Base-by-base conservation (phyloP, 1,139 yeast genomes). In the Yamadazyma atmosphaerica region DNA sequence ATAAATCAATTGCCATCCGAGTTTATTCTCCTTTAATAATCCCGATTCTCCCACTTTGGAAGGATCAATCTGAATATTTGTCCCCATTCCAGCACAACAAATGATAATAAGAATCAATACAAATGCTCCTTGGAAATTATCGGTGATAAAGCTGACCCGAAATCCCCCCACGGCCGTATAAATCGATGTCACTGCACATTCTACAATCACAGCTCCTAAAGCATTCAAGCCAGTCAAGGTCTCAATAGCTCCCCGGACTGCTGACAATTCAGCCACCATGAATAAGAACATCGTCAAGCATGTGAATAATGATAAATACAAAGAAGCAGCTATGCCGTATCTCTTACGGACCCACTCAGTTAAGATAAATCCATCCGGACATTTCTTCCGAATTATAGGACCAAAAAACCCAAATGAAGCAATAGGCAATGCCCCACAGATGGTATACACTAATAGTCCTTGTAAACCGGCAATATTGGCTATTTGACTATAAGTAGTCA, bases 291-390 rank as follows among this genome's bases (percentile, higher is more conserved):
- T 77, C 7, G 96, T 90, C 47, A 90, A 72, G 42, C 90, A 76
- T 3, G 96, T 88, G 61, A 89, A 87, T 36, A 81, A 81, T 4
- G 95, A 83, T 39, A 90, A 65, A 52, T 86, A 87, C 47, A 87
- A 68, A 1, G 86, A 85, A 5, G 95, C 73, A 15, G 83, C 63
- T 4, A 72, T 56, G 1, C 97, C 98, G 55, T 73, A 90, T 46
- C 97, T 71, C 32, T 78, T 80, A 54, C 87, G 76, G 11, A 87
- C 94, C 98, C 98, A 90, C 58, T 89, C 96, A n/a, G 96, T 87
- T 47, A 90, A 68, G 30, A 90, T 88, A 57, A 90, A 90, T 4
- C 97, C 98, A 8, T 86, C 81, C 0, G 98, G 97, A 54, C 96
- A 86, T 49, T 77, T 77, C 44, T 68, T 75, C 49, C 96, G 72